phyloP scores from a whole-genome alignment of 2,329 filamentous ascomycete genomes.

The Dryadomyces quercus-mongolicae region DNA sequence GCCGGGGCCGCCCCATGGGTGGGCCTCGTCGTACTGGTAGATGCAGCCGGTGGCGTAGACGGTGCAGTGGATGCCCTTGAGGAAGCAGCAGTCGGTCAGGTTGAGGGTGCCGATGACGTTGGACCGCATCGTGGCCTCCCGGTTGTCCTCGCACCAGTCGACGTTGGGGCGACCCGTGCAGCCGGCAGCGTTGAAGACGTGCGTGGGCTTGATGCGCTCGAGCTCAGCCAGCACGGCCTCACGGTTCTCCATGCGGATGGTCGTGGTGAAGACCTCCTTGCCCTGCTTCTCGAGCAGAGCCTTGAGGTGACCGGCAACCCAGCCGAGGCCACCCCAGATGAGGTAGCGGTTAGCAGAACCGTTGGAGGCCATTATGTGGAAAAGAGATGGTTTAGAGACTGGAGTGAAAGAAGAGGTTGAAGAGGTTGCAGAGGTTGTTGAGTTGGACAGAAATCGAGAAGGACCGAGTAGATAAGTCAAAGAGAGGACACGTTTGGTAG shows the following conservation, averaged over 20 bases:
- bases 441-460: background rate
- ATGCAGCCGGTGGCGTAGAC: constrained; percentile 58
- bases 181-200: constrained; percentile 55
- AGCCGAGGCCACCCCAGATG: constrained; percentile 53
- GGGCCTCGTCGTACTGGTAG: constrained; percentile 49
- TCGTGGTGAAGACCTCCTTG: constrained; percentile 49
- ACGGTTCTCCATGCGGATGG: constrained; percentile 52
- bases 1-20: constrained; percentile 46
- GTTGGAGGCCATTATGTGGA: constrained; percentile 9
- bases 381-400: background rate
- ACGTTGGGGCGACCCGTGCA: constrained; percentile 56
- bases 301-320: constrained; percentile 51
- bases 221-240: constrained; percentile 44
- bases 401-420: background rate
- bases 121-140: constrained; percentile 52
- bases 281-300: constrained; percentile 43
- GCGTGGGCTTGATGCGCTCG: constrained; percentile 47
- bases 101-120: constrained; percentile 56
- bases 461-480: background rate
- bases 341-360: constrained; percentile 34
- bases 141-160: constrained; percentile 62
- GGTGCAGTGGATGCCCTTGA: constrained; percentile 48
- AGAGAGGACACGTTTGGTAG: background rate
- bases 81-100: constrained; percentile 47
- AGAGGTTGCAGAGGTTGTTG: no score